phyloP scores from a whole-genome alignment of 768 basidiomycete species.

The Crucibulum laeve region DNA sequence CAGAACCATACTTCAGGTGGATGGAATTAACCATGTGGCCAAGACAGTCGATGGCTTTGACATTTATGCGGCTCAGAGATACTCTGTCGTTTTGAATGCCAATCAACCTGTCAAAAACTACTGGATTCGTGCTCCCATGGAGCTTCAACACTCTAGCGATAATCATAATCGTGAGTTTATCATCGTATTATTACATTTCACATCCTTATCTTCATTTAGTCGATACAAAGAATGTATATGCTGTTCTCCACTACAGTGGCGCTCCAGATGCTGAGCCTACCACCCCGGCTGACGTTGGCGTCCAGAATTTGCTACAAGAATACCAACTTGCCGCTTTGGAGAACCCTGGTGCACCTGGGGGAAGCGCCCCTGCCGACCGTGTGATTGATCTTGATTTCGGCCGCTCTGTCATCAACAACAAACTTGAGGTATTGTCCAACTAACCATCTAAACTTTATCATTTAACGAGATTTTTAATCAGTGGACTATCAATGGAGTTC shows the following conservation, averaged over 20 bases:
- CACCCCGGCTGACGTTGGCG: slow-evolving; percentile 4
- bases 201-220: slow-evolving; percentile 13
- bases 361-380: slow-evolving; percentile 10
- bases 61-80: slow-evolving; percentile 18
- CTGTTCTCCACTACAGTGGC: slow-evolving; percentile 37
- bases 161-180: slow-evolving; percentile 3
- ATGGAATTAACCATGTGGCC: slow-evolving; percentile 21
- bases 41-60: slow-evolving; percentile 23
- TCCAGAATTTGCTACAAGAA: slow-evolving; percentile 5
- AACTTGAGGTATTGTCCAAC: background rate
- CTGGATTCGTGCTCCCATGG: slow-evolving; percentile 32
- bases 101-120: no score
- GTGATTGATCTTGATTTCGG: slow-evolving; percentile 5
- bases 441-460: background rate
- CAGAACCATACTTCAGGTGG: no score
- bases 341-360: slow-evolving; percentile 13
- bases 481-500: slow-evolving; percentile 16
- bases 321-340: slow-evolving; percentile 6
- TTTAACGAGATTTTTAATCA: background rate
- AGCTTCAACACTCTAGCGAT: slow-evolving; percentile 20
- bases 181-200: background rate
- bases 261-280: slow-evolving; percentile 31
- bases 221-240: slow-evolving; percentile 26
- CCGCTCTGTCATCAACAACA: background rate
- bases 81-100: slow-evolving; percentile 27